A percentile compares a stretch with the other conserved stretches of the same genome.
Evolutionary conservation across 768 basidiomycete species (phyloP).

Genomic region (Stropharia rugosoannulata): DNA sequence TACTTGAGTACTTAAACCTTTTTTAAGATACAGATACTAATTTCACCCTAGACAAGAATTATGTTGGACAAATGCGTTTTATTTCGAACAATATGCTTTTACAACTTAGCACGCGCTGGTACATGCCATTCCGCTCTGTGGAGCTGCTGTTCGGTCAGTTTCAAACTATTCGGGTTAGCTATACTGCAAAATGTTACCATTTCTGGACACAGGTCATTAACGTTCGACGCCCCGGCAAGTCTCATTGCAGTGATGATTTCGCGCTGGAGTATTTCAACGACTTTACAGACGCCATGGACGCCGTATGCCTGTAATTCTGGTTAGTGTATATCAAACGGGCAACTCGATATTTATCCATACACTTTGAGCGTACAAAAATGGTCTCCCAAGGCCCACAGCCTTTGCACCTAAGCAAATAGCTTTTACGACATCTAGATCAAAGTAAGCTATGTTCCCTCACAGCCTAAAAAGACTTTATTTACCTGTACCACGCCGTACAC

Average conservation of each 20-base stretch:
- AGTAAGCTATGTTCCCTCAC: neutral
- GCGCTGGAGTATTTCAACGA: slow-evolving; percentile 65
- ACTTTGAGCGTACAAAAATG: slow-evolving; percentile 85
- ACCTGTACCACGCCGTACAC: slow-evolving; percentile 78
- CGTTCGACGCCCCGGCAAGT: slow-evolving; percentile 64
- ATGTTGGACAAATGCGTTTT: too few relatives aligned
- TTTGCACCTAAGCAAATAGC: slow-evolving; percentile 87
- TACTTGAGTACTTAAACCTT: too few relatives aligned
- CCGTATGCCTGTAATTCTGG: slow-evolving; percentile 62
- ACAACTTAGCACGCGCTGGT: too few relatives aligned
- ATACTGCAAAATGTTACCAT: slow-evolving; percentile 47
- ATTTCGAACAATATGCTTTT: too few relatives aligned
- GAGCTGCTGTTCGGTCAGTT: too few relatives aligned
- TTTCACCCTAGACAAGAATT: too few relatives aligned
- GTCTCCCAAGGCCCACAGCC: slow-evolving; percentile 83
- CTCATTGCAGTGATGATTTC: slow-evolving; percentile 81
- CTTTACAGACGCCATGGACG: slow-evolving; percentile 63
- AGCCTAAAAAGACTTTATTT: slow-evolving; percentile 8
- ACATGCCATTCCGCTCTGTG: too few relatives aligned
- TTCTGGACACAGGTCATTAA: slow-evolving; percentile 69
- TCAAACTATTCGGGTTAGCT: neutral
- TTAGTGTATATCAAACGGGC: neutral
- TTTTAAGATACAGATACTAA: too few relatives aligned
- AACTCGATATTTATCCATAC: slow-evolving; percentile 36
- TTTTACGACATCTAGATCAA: slow-evolving; percentile 71